Conservation (phyloP, 768 basidiomycete species). For the Crucibulum laeve region DNA sequence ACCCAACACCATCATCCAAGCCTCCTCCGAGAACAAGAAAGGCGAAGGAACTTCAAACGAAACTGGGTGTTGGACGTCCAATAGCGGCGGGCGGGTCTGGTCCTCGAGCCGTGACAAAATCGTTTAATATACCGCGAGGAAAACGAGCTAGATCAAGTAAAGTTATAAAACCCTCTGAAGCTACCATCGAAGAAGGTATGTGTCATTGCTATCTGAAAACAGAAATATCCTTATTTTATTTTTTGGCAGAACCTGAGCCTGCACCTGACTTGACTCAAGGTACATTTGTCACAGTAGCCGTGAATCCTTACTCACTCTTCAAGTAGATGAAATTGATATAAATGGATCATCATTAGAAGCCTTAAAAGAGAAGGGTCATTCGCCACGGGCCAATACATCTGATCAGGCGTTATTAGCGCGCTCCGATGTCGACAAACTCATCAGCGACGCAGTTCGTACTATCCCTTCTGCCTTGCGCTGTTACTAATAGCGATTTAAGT, state of each 20-base stretch:
- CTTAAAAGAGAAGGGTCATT: too few relatives aligned
- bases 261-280: background rate
- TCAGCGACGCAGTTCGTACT: conserved; percentile 29
- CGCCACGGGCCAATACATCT: too few relatives aligned
- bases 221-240: conserved; percentile 1
- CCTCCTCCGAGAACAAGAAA: conserved; percentile 50
- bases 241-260: conserved; percentile 18
- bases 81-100: conserved; percentile 61
- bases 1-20: conserved; percentile 14
- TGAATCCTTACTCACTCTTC: too few relatives aligned
- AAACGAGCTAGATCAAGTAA: conserved; percentile 48
- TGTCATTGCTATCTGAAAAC: conserved; percentile 1
- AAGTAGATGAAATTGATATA: too few relatives aligned
- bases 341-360: too few relatives aligned
- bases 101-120: conserved; percentile 60
- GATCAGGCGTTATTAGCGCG: conserved; percentile 10
- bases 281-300: too few relatives aligned
- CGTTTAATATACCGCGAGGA: conserved; percentile 43
- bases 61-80: conserved; percentile 71
- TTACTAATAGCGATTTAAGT: conserved; percentile 22
- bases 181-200: conserved; percentile 59
- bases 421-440: conserved; percentile 19
- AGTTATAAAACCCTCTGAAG: conserved; percentile 45
- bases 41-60: conserved; percentile 67
- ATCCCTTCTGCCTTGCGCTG: background rate